Evolutionary conservation across 257 asterid species (phyloP).

Genomic region (Craterostigma plantagineum): DNA sequence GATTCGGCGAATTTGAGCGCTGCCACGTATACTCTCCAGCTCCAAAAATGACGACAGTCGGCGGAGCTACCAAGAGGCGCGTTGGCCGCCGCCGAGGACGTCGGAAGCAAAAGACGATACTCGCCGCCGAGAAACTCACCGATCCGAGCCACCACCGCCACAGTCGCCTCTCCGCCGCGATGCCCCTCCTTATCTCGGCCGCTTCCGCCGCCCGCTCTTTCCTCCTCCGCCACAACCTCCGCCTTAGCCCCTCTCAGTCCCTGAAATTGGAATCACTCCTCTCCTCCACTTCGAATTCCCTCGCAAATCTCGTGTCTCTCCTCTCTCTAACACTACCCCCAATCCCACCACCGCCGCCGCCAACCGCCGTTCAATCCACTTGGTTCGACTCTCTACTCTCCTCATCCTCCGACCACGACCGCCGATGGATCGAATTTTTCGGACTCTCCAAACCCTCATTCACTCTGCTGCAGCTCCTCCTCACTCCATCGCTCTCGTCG

Average conservation of each 20-base stretch:
- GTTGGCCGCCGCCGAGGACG: conserved; percentile 15
- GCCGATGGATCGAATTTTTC: conserved; percentile 61
- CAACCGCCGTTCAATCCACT: conserved; percentile 11
- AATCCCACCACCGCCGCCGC: conserved; percentile 14
- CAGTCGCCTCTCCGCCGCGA: conserved; percentile 24
- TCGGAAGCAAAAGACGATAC: conserved; percentile 12
- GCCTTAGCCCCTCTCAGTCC: conserved; percentile 57
- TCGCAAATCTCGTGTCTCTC: conserved; percentile 38
- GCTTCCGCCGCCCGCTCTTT: conserved; percentile 46
- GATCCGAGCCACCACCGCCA: conserved; percentile 10
- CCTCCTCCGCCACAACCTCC: conserved; percentile 62
- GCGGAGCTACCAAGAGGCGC: conserved; percentile 19
- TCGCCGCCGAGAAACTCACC: conserved; percentile 15
- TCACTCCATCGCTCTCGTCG: conserved; percentile 39
- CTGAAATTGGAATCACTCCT: conserved; percentile 56
- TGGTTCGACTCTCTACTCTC: conserved; percentile 52
- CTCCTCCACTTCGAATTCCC: conserved; percentile 48
- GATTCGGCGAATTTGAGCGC: no score
- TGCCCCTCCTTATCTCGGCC: conserved; percentile 54
- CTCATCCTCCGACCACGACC: conserved; percentile 34
- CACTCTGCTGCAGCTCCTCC: conserved; percentile 67
- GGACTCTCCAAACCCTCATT: conserved; percentile 56
- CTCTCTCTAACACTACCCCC: conserved; percentile 24
- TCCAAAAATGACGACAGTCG: conserved; percentile 23
- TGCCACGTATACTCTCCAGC: no score